These are phyloP conservation scores for Aspergillus candidus DNA, from an alignment of 2,329 filamentous ascomycete species.

Conservation along the genomic window DNA sequence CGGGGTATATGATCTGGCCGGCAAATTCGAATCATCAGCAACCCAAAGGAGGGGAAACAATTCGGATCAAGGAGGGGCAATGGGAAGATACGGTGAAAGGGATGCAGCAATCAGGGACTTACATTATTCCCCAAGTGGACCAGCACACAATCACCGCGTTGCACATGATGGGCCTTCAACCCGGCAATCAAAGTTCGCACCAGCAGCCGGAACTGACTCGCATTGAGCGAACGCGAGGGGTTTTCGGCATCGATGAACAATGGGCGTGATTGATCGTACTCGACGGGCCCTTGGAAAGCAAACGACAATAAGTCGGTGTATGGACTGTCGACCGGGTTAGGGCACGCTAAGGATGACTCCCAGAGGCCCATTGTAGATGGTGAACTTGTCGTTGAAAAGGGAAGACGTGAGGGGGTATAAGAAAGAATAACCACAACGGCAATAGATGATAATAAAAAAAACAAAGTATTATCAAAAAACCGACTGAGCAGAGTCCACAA, in stretches of 20 bases:
- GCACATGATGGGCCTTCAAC: constrained; percentile 33
- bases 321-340: constrained; percentile 12
- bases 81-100: constrained; percentile 8
- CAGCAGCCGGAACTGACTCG: constrained; percentile 27
- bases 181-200: constrained; percentile 38
- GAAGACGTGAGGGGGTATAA: background rate
- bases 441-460: background rate
- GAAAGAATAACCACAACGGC: background rate
- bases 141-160: constrained; percentile 39
- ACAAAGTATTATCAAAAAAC: background rate
- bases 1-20: constrained; percentile 34
- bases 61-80: constrained; percentile 2
- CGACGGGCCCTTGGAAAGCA: constrained; percentile 31
- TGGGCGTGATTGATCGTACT: constrained; percentile 33
- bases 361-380: constrained; percentile 18
- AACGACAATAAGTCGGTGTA: constrained; percentile 40
- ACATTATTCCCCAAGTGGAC: constrained; percentile 40
- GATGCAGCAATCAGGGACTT: constrained; percentile 14
- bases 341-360: constrained; percentile 16
- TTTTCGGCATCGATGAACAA: constrained; percentile 41
- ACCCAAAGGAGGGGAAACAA: constrained; percentile 3
- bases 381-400: background rate
- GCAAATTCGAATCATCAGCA: constrained; percentile 10
- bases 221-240: constrained; percentile 32
- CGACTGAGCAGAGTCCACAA: no score